Conservation (phyloP, 495 filamentous ascomycete genomes). For the Neurospora sp. region DNA sequence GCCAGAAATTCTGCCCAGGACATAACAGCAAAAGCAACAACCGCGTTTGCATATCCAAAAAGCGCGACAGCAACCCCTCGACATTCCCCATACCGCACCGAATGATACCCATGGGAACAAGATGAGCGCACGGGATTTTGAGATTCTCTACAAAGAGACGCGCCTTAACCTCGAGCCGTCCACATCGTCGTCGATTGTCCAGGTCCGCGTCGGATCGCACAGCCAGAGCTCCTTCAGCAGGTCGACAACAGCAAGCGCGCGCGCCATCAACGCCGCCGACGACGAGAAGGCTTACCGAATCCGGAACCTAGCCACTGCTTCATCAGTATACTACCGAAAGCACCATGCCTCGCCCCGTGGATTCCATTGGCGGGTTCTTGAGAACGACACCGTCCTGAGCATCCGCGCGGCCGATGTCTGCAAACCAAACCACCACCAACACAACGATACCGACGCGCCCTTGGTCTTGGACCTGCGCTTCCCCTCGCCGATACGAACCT, state of each 20-base stretch:
- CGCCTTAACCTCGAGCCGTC: slow-evolving; percentile 71
- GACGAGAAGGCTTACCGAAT: slow-evolving; percentile 67
- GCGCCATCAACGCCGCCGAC: slow-evolving; percentile 33
- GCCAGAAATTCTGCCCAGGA: slow-evolving; percentile 18
- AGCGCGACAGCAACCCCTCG: slow-evolving; percentile 12
- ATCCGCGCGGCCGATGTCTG: slow-evolving; percentile 74
- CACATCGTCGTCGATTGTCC: slow-evolving; percentile 55
- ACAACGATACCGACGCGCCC: slow-evolving; percentile 53
- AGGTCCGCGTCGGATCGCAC: slow-evolving; percentile 57
- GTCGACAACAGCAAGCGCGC: slow-evolving; percentile 10
- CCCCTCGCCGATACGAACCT: slow-evolving; percentile 55
- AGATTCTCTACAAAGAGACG: slow-evolving; percentile 73
- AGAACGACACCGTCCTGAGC: slow-evolving; percentile 70
- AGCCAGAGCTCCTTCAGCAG: slow-evolving; percentile 27
- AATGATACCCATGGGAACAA: slow-evolving; percentile 25
- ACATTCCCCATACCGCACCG: slow-evolving; percentile 11
- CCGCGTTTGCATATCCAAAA: slow-evolving; percentile 14
- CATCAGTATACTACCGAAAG: slow-evolving; percentile 75
- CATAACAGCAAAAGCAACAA: slow-evolving; percentile 9
- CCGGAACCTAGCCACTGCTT: slow-evolving; percentile 63
- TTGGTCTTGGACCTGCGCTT: slow-evolving; percentile 72
- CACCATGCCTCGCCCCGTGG: slow-evolving; percentile 63
- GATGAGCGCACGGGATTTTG: slow-evolving; percentile 33
- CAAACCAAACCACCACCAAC: slow-evolving; percentile 36
- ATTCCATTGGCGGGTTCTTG: slow-evolving; percentile 84